Evolutionary conservation across 1,284 basidiomycete genomes (phyloP), one percentile per base, ranked within the genome.

Genomic region (Cutaneotrichosporon cutaneum): DNA sequence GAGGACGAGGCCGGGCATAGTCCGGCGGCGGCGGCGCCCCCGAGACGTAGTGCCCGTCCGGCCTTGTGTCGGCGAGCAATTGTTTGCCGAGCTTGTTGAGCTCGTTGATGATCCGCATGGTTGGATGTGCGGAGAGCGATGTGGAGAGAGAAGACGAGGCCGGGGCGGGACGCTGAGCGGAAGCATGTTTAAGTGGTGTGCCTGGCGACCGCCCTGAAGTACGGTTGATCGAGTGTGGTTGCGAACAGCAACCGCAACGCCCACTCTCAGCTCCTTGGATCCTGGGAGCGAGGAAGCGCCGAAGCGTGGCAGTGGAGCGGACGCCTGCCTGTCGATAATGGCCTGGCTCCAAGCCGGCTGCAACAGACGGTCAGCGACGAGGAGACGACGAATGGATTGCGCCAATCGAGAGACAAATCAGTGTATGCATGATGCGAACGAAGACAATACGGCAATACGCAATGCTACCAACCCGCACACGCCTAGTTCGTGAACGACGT

Each of bases 1-100:
- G 44, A 44, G 42, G 18, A n/a, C n/a, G n/a, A 14, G 36, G 36
- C 11, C 26, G 45, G 11, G 45, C 21, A 26, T 48, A 48, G 45
- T 14, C 1, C 18, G 45, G 45, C 24, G 45, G 45, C 7, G 45
- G 45, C 13, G 22, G 45, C 13, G 45, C 45, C 10, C 22, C 22
- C 3, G 26, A 5, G 45, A 48, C 26, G 16, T 4, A 5, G 45
- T 22, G 13, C 1, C 21, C 21, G 21, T 48, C 22, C 3, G 21
- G 45, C 1, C 7, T 14, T 3, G 2, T 6, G 26, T 48, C 45
- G 22, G 22, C 24, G 21, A 48, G 45, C 11, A 48, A 5, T 10
- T 48, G 9, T 10, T 48, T 48, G 7, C 45, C 26, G 45, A 48
- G 26, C 45, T 48, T 48, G 45, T 48, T 48, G 45, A 48, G 45